phyloP scores from a whole-genome alignment of 2,329 filamentous ascomycete genomes.

The Fusarium xyrophilum region DNA sequence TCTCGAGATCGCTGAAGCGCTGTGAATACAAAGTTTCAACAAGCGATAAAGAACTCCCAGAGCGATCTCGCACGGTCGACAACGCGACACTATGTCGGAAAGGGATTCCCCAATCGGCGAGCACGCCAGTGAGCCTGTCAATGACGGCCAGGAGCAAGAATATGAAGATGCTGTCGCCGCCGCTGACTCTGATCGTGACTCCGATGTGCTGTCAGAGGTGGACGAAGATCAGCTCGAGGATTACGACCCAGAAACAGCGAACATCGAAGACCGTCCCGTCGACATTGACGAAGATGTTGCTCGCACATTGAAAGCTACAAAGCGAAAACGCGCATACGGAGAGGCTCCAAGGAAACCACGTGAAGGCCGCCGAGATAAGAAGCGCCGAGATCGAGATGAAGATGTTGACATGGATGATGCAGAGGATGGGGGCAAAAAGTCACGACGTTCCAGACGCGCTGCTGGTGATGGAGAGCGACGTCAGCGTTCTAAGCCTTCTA shows the following conservation, averaged over 20 bases:
- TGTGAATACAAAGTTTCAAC: neutral
- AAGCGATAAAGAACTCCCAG: neutral
- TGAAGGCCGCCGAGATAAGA: slow-evolving; percentile 74
- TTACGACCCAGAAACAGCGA: slow-evolving; percentile 69
- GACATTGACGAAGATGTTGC: slow-evolving; percentile 72
- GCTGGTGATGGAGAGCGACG: slow-evolving; percentile 56
- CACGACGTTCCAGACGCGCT: slow-evolving; percentile 57
- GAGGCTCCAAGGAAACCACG: slow-evolving; percentile 75
- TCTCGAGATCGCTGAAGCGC: no score
- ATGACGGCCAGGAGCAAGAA: slow-evolving; percentile 53
- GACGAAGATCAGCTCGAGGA: slow-evolving; percentile 75
- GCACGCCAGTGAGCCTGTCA: slow-evolving; percentile 47
- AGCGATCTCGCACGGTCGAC: slow-evolving; percentile 15
- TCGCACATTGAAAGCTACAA: slow-evolving; percentile 68
- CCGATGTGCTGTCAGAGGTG: slow-evolving; percentile 69
- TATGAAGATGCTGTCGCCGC: slow-evolving; percentile 42
- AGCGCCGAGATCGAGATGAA: slow-evolving; percentile 58
- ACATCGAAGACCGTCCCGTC: slow-evolving; percentile 68
- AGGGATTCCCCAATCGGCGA: slow-evolving; percentile 52
- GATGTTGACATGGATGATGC: slow-evolving; percentile 58
- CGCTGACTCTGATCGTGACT: slow-evolving; percentile 61
- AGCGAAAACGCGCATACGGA: slow-evolving; percentile 69
- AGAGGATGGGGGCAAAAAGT: slow-evolving; percentile 52
- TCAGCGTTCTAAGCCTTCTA: slow-evolving; percentile 52
- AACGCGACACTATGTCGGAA: slow-evolving; percentile 53